Base-by-base conservation (phyloP, 352 stramenopile genomes). In the Globisporangium orthogonon region DNA sequence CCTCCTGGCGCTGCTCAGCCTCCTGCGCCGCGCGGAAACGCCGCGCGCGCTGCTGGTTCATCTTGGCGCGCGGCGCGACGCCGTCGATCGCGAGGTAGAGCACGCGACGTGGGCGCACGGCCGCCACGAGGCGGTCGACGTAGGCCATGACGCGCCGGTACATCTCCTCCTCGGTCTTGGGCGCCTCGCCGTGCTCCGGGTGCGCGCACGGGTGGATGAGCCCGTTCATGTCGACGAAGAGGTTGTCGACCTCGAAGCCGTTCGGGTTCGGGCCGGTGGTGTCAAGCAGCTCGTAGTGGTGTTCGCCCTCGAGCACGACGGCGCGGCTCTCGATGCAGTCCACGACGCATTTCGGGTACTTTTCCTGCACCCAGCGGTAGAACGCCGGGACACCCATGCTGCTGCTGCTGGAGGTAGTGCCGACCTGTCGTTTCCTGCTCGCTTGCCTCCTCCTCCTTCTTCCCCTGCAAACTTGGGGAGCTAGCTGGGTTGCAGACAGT, bases 161-260 rank as follows among this genome's bases (percentile, higher is more conserved):
- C 49, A 15, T 54, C 33, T 45, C 40, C 15, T 45, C 40, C 40
- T 45, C 40, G 13, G 40, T 45, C 40, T 45, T 45, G 40, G 40
- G 40, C 6, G 31, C 81, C 65, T 98, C 84, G n/a, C 92, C 91
- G 11, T 65, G 60, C 71, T 98, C 97, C 18, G 97, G 96, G 75
- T 99, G 97, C 5, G 93, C 94, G 69, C 97, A 99, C 23, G 96
- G 96, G 70, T 99, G 97, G 70, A 99, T 99, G 52, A 99, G 97
- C 3, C 97, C 97, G 73, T 99, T 99, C 97, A 99, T 99, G 71
- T 99, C 97, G 37, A 99, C 87, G 65, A 99, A 99, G 46, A 99
- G 79, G 74, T 99, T 99, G 76, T 99, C 97, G 48, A 97, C 95
- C 61, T 97, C 89, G 50, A 97, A 95, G 58, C 83, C 87, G 46